These are phyloP conservation scores for Umbilicus rupestris DNA, from an alignment of 164 flowering plant species.

Conservation along the genomic window DNA sequence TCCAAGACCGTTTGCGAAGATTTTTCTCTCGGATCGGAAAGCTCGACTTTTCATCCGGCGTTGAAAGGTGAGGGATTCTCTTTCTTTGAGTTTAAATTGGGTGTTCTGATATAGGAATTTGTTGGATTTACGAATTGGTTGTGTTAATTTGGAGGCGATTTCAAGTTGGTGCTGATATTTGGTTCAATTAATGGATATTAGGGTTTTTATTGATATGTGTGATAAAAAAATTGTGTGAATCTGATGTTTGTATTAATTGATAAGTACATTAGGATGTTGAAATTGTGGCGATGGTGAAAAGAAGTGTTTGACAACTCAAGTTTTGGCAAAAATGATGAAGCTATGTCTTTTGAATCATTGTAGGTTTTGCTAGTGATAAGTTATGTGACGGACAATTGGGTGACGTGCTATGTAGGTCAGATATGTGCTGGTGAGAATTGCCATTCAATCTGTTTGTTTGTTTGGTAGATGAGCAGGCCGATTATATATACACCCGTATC, in stretches of 20 bases:
- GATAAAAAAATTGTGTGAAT: no score
- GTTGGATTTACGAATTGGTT: not conserved
- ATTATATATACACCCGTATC: no score
- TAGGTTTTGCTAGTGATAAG: not conserved
- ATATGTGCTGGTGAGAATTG: not conserved
- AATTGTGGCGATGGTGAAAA: not conserved
- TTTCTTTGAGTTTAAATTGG: not conserved
- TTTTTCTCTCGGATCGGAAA: constrained; percentile 3
- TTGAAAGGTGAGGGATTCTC: not conserved
- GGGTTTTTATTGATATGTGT: not conserved
- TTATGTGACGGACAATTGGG: not conserved
- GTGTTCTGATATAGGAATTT: not conserved
- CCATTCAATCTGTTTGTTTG: no score
- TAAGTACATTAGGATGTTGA: not conserved
- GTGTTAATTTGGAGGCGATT: not conserved
- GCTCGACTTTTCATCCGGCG: not conserved
- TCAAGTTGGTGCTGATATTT: no score
- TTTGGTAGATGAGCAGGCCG: no score
- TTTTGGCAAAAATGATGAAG: not conserved
- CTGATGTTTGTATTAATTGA: not conserved
- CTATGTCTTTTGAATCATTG: not conserved
- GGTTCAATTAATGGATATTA: no score
- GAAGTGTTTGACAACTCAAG: no score
- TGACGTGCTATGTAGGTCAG: not conserved
- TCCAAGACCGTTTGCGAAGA: not conserved